A percentile compares a stretch with the other conserved stretches of the same genome.
phyloP scores from a whole-genome alignment of 2,329 filamentous ascomycete genomes.

The Monascus ruber region DNA sequence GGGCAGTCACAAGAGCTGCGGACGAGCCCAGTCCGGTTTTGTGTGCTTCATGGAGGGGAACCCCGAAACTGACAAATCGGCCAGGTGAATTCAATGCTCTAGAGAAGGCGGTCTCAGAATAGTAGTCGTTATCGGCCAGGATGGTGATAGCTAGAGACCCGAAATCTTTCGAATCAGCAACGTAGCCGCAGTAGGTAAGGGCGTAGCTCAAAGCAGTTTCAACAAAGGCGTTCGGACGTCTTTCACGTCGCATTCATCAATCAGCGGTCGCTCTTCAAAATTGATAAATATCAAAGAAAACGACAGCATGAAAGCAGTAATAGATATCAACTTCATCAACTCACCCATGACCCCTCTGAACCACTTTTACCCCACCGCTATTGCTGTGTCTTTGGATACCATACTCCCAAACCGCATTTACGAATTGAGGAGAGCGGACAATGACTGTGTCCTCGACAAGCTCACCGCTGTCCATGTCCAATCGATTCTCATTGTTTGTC shows the following conservation, averaged over 20 bases:
- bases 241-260: slow-evolving; percentile 15
- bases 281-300: not conserved
- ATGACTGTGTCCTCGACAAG: slow-evolving; percentile 59
- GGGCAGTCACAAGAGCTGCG: slow-evolving; percentile 80
- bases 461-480: slow-evolving; percentile 17
- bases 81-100: slow-evolving; percentile 21
- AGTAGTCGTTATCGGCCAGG: slow-evolving; percentile 92
- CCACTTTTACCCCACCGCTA: slow-evolving; percentile 69
- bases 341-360: slow-evolving; percentile 43
- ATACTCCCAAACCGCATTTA: slow-evolving; percentile 79
- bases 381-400: slow-evolving; percentile 59
- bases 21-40: slow-evolving; percentile 96
- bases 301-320: not conserved
- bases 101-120: slow-evolving; percentile 55
- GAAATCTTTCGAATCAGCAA: slow-evolving; percentile 43
- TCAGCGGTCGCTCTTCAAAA: not conserved
- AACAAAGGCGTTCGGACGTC: slow-evolving; percentile 69
- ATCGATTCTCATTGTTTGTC: slow-evolving; percentile 3
- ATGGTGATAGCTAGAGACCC: slow-evolving; percentile 67
- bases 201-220: slow-evolving; percentile 83
- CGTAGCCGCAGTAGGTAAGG: slow-evolving; percentile 60
- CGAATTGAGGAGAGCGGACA: slow-evolving; percentile 85
- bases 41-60: slow-evolving; percentile 66
- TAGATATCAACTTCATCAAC: slow-evolving; percentile 1
- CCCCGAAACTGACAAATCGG: slow-evolving; percentile 67